Base-by-base conservation (phyloP, 768 basidiomycete genomes). In the Pleurotus salmoneostramineus region DNA sequence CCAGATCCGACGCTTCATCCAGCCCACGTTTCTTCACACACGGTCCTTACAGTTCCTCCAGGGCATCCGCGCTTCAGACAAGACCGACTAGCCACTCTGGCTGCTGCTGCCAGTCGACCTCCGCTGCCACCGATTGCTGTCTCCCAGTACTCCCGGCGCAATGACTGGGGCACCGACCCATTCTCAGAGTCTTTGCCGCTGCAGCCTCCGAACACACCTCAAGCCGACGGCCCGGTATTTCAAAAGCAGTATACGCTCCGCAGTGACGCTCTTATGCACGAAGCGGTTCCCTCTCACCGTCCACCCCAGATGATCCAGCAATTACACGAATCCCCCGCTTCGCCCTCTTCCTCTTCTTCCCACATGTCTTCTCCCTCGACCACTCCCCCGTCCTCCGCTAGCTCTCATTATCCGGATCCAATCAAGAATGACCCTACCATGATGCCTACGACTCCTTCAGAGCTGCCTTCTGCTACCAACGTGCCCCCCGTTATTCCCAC, bases 1-100 rank as follows among this genome's bases (percentile, higher is more conserved):
- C 62, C 77, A 54, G 78, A 84, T 70, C 84, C 83, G 14, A 72
- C 71, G 55, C 64, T 73, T 3, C 72, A 86, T 68, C 84, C 83
- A 27, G 21, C 21, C 21, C 21, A 27, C 21, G 21, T 27, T 27
- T 27, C 21, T 27, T 27, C 21, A 27, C 21, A 27, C 21, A 27
- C 21, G 21, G 21, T 27, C 21, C 21, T 27, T 27, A 15, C 32
- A 10, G n/a, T 55, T 15, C 52, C 52, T 31, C 36, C 52, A 2
- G 52, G 52, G 17, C 52, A 55, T 31, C 52, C 52, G n/a, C 15
- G 40, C 5, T 31, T 55, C 10, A 55, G 43, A 40, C 15, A 55
- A 7, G 52, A 55, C 27, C 52, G 27, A 31, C 52, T 17, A 32
- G 52, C 52, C 21, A 43, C 36, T 8, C 36, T 55, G 14, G 37